Evolutionary conservation across 2,329 filamentous ascomycete genomes (phyloP).

Genomic region (Xylaria sp.): DNA sequence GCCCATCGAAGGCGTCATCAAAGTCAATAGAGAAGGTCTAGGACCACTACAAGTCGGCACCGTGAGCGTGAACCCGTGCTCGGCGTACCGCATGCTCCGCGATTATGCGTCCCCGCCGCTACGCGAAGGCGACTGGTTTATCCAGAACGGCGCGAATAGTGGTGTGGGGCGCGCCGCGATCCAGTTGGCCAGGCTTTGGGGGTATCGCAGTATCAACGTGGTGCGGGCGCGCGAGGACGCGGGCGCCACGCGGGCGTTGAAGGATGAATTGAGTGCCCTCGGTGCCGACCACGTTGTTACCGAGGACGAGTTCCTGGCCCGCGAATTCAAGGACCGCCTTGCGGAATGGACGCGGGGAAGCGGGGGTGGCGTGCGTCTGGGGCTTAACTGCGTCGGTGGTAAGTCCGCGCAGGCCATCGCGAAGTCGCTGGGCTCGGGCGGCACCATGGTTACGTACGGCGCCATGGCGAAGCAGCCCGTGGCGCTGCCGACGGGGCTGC

Average conservation of each 20-base stretch:
- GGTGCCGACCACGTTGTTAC: slow-evolving; percentile 69
- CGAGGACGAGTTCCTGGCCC: slow-evolving; percentile 64
- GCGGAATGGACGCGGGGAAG: slow-evolving; percentile 76
- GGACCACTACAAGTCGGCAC: slow-evolving; percentile 84
- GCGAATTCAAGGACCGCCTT: slow-evolving; percentile 71
- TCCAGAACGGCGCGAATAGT: slow-evolving; percentile 96
- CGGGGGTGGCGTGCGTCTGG: slow-evolving; percentile 78
- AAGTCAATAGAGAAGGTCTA: slow-evolving; percentile 73
- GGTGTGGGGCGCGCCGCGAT: slow-evolving; percentile 93
- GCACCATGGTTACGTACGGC: slow-evolving; percentile 90
- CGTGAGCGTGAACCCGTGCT: slow-evolving; percentile 91
- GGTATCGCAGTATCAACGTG: slow-evolving; percentile 89
- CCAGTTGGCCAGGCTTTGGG: slow-evolving; percentile 87
- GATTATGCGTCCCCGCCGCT: slow-evolving; percentile 71
- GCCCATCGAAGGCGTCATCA: slow-evolving; percentile 55
- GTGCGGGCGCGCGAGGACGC: slow-evolving; percentile 76
- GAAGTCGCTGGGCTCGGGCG: slow-evolving; percentile 74
- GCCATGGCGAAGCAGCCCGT: slow-evolving; percentile 94
- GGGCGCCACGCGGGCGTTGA: slow-evolving; percentile 71
- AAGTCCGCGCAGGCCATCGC: slow-evolving; percentile 83
- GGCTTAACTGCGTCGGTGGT: slow-evolving; percentile 93
- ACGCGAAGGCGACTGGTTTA: slow-evolving; percentile 86
- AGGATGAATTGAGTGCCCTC: slow-evolving; percentile 63
- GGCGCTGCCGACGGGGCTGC: slow-evolving; percentile 79
- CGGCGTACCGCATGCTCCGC: slow-evolving; percentile 90